Percentiles rank a stretch among this genome's conserved stretches.
Conservation (phyloP, 2,329 filamentous ascomycete species). For the Neonectria punicea region DNA sequence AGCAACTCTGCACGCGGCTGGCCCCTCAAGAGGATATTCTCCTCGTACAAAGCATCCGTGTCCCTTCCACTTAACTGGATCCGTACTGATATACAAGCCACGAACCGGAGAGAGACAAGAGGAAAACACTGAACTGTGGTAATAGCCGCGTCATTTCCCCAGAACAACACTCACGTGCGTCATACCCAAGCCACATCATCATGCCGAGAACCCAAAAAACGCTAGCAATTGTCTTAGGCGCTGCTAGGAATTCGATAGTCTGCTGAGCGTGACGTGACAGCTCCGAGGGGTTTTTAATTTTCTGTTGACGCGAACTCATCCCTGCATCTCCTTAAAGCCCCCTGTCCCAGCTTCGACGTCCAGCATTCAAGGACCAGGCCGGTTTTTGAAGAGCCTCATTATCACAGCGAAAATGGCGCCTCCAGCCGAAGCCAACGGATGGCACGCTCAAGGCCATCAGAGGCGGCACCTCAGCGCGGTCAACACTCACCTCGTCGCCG, state of each 20-base stretch:
- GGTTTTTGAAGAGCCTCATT: neutral
- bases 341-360: neutral
- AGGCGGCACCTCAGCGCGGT: constrained; percentile 30
- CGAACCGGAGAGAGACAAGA: too few relatives aligned
- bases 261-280: too few relatives aligned
- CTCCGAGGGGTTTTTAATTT: neutral
- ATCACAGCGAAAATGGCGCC: constrained; percentile 13
- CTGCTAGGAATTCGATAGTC: neutral
- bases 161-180: neutral
- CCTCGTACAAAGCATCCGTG: too few relatives aligned
- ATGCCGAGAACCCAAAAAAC: neutral
- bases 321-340: neutral
- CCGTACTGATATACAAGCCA: too few relatives aligned
- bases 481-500: constrained; percentile 34
- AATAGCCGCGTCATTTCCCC: neutral
- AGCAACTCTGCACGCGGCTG: neutral
- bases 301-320: neutral
- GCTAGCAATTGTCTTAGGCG: neutral
- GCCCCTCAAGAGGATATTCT: too few relatives aligned
- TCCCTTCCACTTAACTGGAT: too few relatives aligned
- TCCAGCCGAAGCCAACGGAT: neutral
- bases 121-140: neutral
- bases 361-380: neutral
- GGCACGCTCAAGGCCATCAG: neutral
- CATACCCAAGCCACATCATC: neutral